Evolutionary conservation across 345 rosid species (phyloP), one percentile per base, ranked within the genome.

Genomic region (Abelmoschus esculentus): DNA sequence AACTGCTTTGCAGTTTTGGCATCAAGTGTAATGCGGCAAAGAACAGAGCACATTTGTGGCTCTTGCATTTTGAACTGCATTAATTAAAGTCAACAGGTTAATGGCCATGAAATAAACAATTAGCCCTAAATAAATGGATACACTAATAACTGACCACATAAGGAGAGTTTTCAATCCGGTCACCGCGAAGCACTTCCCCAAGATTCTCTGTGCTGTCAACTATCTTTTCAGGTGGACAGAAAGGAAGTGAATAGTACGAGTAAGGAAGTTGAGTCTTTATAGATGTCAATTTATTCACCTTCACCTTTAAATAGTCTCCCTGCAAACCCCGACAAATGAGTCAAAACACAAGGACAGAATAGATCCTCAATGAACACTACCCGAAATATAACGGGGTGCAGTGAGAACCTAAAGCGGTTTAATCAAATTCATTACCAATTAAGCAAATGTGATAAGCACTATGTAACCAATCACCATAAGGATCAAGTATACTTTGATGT

Each of bases 181-280:
- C 59, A 54, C 59, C 59, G 3, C 59, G 59, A 19, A 54, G 97
- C n/a, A 93, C 98, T 85, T 93, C 98, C 29, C 98, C 97, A 60
- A 93, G 98, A 84, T 93, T 93, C 85, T 93, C 98, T 38, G 98
- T 82, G 73, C 92, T 93, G 79, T 93, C 98, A 17, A 87, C 75
- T 19, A 54, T 19, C 29, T 19, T 54, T 54, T 19, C 12, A 3
- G 59, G 59, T 54, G 59, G 14, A 10, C 59, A 54, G 3, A 54
- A 19, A 19, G 31, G 59, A 19, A 54, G 59, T 6, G 59, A 54
- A 54, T 54, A 54, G 31, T 54, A 54, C 9, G 59, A 54, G 12
- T 54, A 54, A 54, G 59, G 59, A 54, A 54, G 59, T 10, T 54
- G 59, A 19, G 59, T 54, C 59, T 54, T 54, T 18, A 54, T 54